A percentile compares a stretch with the other conserved stretches of the same genome.
These are phyloP conservation scores for Ensete ventricosum DNA, from an alignment of 176 grass and related monocot species.

Conservation along the genomic window DNA sequence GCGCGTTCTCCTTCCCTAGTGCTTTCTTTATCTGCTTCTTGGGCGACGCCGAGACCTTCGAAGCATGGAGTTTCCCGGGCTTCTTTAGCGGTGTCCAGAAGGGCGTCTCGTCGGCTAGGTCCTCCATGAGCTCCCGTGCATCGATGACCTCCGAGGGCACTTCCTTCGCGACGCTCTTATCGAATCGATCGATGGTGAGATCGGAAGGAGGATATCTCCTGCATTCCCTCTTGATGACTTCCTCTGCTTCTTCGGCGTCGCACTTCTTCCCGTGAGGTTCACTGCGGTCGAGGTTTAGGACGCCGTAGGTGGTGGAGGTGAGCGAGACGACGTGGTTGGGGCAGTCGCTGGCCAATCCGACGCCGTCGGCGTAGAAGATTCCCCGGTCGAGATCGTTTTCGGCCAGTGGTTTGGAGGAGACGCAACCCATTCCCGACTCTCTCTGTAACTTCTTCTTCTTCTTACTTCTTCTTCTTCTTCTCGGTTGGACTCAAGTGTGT, in stretches of 20 bases:
- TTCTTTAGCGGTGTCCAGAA: slow-evolving; percentile 67
- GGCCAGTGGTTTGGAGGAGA: slow-evolving; percentile 72
- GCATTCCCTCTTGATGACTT: slow-evolving; percentile 9
- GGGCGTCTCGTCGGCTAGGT: slow-evolving; percentile 49
- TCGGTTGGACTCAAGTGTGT: not conserved
- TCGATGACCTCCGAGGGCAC: slow-evolving; percentile 71
- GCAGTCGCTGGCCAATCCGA: slow-evolving; percentile 26
- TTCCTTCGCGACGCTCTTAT: not conserved
- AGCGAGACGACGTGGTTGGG: slow-evolving; percentile 78
- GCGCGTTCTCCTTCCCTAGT: slow-evolving; percentile 75
- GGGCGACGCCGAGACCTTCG: slow-evolving; percentile 38
- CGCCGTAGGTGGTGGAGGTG: slow-evolving; percentile 92
- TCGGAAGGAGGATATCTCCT: not conserved
- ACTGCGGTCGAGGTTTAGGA: slow-evolving; percentile 55
- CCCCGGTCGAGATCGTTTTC: slow-evolving; percentile 24
- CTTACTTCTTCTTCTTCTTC: not conserved
- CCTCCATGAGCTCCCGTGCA: slow-evolving; percentile 87
- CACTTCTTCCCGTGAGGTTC: slow-evolving; percentile 9
- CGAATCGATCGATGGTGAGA: not conserved
- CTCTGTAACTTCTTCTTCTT: not conserved
- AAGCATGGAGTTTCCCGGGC: slow-evolving; percentile 16
- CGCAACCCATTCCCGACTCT: slow-evolving; percentile 55
- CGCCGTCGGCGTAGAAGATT: not conserved
- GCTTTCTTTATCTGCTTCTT: slow-evolving; percentile 23
- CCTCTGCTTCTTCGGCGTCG: slow-evolving; percentile 34